Conservation (phyloP, 2,329 filamentous ascomycete genomes). For the Raffaelea arxii region DNA sequence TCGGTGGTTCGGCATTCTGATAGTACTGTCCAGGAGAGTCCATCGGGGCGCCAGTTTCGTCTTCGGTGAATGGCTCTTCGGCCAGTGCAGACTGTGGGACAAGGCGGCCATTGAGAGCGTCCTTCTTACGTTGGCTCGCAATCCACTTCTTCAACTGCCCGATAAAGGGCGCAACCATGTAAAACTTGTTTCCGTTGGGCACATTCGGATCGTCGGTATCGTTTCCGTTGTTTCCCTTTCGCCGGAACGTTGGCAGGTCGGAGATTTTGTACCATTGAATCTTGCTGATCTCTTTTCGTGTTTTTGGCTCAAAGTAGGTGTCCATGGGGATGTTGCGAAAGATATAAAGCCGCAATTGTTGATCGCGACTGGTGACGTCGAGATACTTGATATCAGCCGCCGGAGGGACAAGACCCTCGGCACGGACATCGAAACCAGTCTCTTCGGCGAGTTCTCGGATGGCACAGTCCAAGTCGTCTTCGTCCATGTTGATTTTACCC, state of each 20-base stretch:
- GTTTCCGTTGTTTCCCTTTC: constrained; percentile 47
- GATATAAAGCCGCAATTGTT: constrained; percentile 86
- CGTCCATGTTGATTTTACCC: constrained; percentile 97
- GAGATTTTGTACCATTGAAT: constrained; percentile 91
- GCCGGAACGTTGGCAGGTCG: constrained; percentile 74
- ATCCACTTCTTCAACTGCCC: constrained; percentile 85
- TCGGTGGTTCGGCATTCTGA: constrained; percentile 24
- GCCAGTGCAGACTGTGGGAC: constrained; percentile 29
- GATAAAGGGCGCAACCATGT: constrained; percentile 94
- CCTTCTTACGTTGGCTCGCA: constrained; percentile 68
- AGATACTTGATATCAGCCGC: constrained; percentile 71
- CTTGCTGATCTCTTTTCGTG: constrained; percentile 94
- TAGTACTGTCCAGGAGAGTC: constrained; percentile 20
- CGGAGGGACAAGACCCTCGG: constrained; percentile 65
- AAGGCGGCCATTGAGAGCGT: constrained; percentile 36
- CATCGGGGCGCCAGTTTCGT: constrained; percentile 41
- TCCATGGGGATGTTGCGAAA: constrained; percentile 83
- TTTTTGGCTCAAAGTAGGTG: constrained; percentile 78
- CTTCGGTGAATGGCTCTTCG: constrained; percentile 52
- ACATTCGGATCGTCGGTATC: constrained; percentile 46
- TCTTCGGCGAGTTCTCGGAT: constrained; percentile 93
- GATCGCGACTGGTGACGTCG: constrained; percentile 80
- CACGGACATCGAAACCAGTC: constrained; percentile 76
- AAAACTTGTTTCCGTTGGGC: constrained; percentile 76
- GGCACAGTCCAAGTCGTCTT: constrained; percentile 87